Conservation (phyloP, 2,329 filamentous ascomycete genomes). For the Alternaria atra region DNA sequence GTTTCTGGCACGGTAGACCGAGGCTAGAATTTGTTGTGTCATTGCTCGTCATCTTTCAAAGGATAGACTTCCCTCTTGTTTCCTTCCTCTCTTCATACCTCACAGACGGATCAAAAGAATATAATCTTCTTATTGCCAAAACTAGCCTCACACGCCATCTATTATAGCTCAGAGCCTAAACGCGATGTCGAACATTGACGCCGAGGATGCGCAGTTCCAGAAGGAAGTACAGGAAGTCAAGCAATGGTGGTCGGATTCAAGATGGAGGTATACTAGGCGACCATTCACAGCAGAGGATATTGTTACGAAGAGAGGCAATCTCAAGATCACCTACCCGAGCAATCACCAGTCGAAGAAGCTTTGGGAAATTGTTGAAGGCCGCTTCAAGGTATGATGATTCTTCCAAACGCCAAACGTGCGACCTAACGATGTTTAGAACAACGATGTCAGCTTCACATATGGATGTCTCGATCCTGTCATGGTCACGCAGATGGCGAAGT, state of each 20-base stretch:
- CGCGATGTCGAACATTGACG: conserved; percentile 57
- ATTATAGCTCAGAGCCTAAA: neutral
- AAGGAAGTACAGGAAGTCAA: conserved; percentile 88
- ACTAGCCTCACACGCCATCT: neutral
- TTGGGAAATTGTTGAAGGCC: conserved; percentile 85
- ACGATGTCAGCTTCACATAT: conserved; percentile 91
- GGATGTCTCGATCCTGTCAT: conserved; percentile 97
- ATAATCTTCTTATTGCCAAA: neutral
- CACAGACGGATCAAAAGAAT: neutral
- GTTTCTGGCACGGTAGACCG: conserved; percentile 21
- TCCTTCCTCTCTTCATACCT: conserved; percentile 3
- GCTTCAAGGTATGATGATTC: conserved; percentile 73
- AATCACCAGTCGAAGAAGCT: conserved; percentile 92
- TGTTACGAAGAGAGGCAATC: conserved; percentile 89
- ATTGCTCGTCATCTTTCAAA: conserved; percentile 27
- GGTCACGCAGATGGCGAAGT: conserved; percentile 99
- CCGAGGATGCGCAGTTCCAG: conserved; percentile 77
- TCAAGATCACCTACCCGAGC: conserved; percentile 91
- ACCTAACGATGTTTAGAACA: conserved; percentile 64
- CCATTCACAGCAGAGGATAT: conserved; percentile 97
- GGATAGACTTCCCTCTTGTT: conserved; percentile 3
- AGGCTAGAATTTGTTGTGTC: conserved; percentile 37
- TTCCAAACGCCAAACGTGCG: neutral
- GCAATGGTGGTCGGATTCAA: conserved; percentile 90
- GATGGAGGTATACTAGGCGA: conserved; percentile 92